These are phyloP conservation scores for Limonium bicolor DNA, from an alignment of 148 eudicot species.

Conservation along the genomic window DNA sequence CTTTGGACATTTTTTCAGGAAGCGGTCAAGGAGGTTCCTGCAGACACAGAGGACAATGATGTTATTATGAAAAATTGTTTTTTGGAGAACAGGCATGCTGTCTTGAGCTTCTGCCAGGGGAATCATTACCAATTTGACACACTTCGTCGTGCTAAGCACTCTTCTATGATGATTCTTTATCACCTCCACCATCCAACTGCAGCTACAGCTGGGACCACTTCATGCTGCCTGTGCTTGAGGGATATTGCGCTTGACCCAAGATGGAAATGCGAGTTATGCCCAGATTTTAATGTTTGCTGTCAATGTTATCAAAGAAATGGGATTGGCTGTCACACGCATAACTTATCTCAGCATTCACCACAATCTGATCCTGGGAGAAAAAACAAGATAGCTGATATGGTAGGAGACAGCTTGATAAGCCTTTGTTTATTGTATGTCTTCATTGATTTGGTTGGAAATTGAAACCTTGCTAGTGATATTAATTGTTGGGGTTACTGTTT, in stretches of 20 bases:
- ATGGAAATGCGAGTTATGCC: conserved; percentile 49
- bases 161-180: conserved; percentile 81
- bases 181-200: conserved; percentile 38
- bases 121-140: conserved; percentile 73
- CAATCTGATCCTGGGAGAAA: conserved; percentile 4
- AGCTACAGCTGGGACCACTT: conserved; percentile 7
- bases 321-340: conserved; percentile 23
- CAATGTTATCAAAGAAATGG: conserved; percentile 34
- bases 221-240: conserved; percentile 37
- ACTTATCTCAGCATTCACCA: conserved; percentile 13
- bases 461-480: no score
- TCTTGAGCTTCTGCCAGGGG: conserved; percentile 60
- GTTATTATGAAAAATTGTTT: conserved; percentile 29
- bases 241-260: conserved; percentile 16
- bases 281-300: conserved; percentile 31
- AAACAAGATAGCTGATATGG: conserved; percentile 9
- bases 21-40: conserved; percentile 28
- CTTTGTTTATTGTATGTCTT: no score
- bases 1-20: conserved; percentile 22
- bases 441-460: no score
- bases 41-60: conserved; percentile 62
- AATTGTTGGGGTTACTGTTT: no score
- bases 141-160: conserved; percentile 79
- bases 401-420: conserved; percentile 10
- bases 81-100: conserved; percentile 45